Conservation (phyloP, 2,329 filamentous ascomycete species). For the Trichoderma koningiopsis region DNA sequence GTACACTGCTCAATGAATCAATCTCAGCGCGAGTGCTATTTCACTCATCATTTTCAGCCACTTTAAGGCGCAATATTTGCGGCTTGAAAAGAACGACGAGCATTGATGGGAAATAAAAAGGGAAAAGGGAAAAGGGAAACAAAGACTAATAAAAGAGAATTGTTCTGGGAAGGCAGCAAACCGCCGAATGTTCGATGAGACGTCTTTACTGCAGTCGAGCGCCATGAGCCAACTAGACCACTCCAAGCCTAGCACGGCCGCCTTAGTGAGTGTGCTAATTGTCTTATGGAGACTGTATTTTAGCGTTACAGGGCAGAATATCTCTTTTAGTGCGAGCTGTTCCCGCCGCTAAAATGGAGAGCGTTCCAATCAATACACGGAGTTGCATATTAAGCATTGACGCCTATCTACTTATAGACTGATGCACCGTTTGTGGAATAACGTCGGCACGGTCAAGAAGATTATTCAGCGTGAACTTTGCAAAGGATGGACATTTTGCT, state of each 20-base stretch:
- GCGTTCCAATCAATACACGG: not conserved
- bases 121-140: not conserved
- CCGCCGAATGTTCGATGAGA: constrained; percentile 35
- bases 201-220: constrained; percentile 34
- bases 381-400: not conserved
- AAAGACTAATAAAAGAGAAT: not conserved
- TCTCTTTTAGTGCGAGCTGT: not conserved
- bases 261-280: not conserved
- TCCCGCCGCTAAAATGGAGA: not conserved
- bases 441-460: not conserved
- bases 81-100: not conserved
- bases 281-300: not conserved
- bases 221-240: constrained; percentile 38
- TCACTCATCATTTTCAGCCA: too few species aligned
- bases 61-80: too few species aligned
- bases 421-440: not conserved
- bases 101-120: not conserved
- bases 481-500: not conserved
- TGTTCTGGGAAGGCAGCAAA: constrained; percentile 35
- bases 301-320: not conserved
- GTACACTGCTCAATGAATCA: too few species aligned
- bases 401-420: not conserved
- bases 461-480: too few species aligned
- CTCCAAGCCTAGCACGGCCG: constrained; percentile 28
- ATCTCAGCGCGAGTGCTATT: too few species aligned